phyloP scores from a whole-genome alignment of 2,329 filamentous ascomycete species.

The Fusarium sp. region DNA sequence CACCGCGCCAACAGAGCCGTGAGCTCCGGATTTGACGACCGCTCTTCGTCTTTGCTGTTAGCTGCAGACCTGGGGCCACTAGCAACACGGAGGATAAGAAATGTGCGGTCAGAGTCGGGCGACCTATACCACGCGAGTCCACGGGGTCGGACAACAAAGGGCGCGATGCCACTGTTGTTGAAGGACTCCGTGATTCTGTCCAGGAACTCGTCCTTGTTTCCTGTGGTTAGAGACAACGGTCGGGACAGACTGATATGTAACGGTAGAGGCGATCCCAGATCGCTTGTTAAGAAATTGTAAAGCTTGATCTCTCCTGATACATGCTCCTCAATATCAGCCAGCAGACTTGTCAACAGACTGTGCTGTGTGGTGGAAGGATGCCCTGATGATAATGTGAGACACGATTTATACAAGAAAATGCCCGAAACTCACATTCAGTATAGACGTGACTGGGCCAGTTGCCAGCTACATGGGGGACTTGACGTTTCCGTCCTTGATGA shows the following conservation, averaged over 20 bases:
- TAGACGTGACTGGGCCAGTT: constrained; percentile 96
- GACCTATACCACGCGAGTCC: constrained; percentile 63
- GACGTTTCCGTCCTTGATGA: constrained; percentile 85
- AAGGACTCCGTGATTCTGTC: constrained; percentile 61
- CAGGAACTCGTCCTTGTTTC: constrained; percentile 77
- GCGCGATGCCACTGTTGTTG: constrained; percentile 34
- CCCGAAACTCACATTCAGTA: constrained; percentile 79
- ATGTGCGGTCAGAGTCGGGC: constrained; percentile 76
- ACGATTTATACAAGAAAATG: neutral
- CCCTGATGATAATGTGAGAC: constrained; percentile 55
- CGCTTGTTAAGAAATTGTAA: constrained; percentile 77
- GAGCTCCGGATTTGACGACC: constrained; percentile 63
- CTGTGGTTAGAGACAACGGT: constrained; percentile 77
- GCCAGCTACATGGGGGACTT: constrained; percentile 84
- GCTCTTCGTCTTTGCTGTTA: constrained; percentile 31
- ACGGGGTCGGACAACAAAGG: constrained; percentile 55
- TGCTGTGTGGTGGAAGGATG: constrained; percentile 63
- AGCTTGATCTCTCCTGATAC: constrained; percentile 57
- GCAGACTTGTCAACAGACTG: constrained; percentile 57
- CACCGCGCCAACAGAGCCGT: constrained; percentile 71
- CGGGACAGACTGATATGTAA: constrained; percentile 92
- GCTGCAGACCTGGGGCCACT: constrained; percentile 15
- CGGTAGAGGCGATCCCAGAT: constrained; percentile 80
- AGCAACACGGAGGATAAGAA: constrained; percentile 79
- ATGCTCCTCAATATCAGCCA: constrained; percentile 51